Evolutionary conservation across 139 green algal genomes (phyloP).

Genomic region (Raphidocelis subcapitata): DNA sequence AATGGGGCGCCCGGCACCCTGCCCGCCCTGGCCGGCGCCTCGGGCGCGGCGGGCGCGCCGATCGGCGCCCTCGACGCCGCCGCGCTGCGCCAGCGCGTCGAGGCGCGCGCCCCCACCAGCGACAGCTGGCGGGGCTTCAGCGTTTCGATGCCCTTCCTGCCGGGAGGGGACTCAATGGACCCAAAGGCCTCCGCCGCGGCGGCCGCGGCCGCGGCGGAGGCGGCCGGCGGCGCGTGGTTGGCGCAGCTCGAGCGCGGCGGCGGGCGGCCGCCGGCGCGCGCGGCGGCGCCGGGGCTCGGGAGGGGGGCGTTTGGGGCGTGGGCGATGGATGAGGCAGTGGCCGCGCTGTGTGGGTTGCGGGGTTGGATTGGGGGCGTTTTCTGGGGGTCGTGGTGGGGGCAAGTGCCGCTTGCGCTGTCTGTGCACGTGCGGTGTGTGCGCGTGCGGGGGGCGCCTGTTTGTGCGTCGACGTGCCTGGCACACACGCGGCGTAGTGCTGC

Average conservation of each 20-base stretch:
- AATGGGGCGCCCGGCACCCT: too few relatives aligned
- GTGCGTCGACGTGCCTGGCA: not conserved
- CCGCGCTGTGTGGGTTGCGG: conserved; percentile 6
- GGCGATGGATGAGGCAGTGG: conserved; percentile 7
- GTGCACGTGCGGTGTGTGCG: not conserved
- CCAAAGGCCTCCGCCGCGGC: conserved; percentile 32
- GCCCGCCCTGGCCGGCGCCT: not conserved
- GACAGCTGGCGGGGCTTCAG: conserved; percentile 63
- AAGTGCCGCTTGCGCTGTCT: not conserved
- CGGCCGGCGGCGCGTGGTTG: conserved; percentile 54
- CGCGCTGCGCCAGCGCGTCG: conserved; percentile 4
- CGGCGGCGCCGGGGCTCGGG: conserved; percentile 47
- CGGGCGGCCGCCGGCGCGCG: conserved; percentile 10
- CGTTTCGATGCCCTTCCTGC: conserved; percentile 59
- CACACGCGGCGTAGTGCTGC: not conserved
- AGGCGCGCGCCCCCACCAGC: conserved; percentile 26
- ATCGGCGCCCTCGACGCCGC: not conserved
- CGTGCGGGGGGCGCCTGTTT: not conserved
- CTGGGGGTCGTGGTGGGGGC: not conserved
- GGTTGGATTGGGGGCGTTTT: not conserved
- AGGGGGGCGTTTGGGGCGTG: conserved; percentile 57
- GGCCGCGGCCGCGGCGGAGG: conserved; percentile 43
- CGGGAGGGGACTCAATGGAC: conserved; percentile 55
- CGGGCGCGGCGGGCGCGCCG: not conserved
- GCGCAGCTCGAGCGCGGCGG: conserved; percentile 33